Evolutionary conservation across 2,329 filamentous ascomycete genomes (phyloP).

Genomic region (Juglanconis juglandina): DNA sequence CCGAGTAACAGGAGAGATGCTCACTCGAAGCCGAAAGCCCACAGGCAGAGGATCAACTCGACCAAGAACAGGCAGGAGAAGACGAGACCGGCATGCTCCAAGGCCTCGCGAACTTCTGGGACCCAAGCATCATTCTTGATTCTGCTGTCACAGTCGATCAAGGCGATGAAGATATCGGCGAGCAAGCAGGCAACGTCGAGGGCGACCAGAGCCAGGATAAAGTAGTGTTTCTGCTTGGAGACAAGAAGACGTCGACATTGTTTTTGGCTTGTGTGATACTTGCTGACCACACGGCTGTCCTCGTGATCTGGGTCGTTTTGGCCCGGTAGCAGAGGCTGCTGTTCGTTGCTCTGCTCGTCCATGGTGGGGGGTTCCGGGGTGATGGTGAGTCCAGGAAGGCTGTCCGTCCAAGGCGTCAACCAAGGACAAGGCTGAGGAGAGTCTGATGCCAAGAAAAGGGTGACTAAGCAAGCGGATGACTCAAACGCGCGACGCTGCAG

Average conservation of each 20-base stretch:
- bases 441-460: constrained; percentile 2
- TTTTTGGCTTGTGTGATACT: constrained; percentile 4
- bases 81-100: constrained; percentile 52
- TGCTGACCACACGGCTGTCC: not conserved
- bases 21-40: constrained; percentile 59
- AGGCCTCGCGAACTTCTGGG: constrained; percentile 28
- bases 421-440: not conserved
- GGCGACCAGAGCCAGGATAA: constrained; percentile 40
- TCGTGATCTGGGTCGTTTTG: not conserved
- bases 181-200: constrained; percentile 45
- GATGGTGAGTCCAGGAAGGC: not conserved
- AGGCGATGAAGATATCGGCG: constrained; percentile 44
- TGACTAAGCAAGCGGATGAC: too few species aligned
- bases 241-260: constrained; percentile 10
- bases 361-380: not conserved
- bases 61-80: constrained; percentile 64
- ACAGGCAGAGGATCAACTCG: constrained; percentile 57
- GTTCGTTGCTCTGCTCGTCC: constrained; percentile 10
- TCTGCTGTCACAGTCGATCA: constrained; percentile 46
- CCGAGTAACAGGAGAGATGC: constrained; percentile 23
- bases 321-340: constrained; percentile 12
- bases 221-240: constrained; percentile 40
- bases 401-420: too few species aligned
- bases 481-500: too few species aligned
- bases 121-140: constrained; percentile 41